A percentile compares a stretch with the other conserved stretches of the same genome.
Conservation (phyloP, 2,329 filamentous ascomycete genomes). For the Fusarium beomiforme region DNA sequence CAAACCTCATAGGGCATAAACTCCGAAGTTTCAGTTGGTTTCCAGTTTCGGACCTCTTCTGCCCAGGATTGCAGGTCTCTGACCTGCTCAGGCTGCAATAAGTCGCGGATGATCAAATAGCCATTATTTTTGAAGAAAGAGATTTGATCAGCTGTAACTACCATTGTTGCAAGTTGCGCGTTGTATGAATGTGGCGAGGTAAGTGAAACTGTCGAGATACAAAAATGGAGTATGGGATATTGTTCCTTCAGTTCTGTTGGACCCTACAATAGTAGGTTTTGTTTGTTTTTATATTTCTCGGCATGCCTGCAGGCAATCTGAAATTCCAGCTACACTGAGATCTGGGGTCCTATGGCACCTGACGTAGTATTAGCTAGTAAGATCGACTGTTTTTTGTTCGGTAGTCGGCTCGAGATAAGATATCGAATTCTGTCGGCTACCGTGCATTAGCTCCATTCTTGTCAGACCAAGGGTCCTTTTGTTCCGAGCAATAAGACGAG, state of each 20-base stretch:
- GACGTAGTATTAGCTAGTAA: rapidly evolving
- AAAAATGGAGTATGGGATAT: neutral
- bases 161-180: neutral
- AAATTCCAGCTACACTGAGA: rapidly evolving
- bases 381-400: rapidly evolving
- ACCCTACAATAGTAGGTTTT: rapidly evolving
- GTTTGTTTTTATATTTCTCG: rapidly evolving
- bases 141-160: neutral
- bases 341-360: rapidly evolving
- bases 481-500: neutral
- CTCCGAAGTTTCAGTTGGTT: neutral
- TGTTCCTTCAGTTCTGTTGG: rapidly evolving
- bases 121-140: neutral
- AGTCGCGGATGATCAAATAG: neutral
- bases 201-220: no score
- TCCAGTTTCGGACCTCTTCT: neutral
- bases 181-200: neutral
- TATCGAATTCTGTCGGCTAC: neutral
- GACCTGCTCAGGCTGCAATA: neutral
- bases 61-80: neutral
- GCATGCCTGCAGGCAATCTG: rapidly evolving
- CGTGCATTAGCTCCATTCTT: neutral
- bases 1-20: neutral
- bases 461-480: neutral
- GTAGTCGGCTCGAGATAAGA: neutral